Evolutionary conservation across 116 monocot species (phyloP), one percentile per base, ranked within the genome.

Genomic region (Dioscorea cayenensis): DNA sequence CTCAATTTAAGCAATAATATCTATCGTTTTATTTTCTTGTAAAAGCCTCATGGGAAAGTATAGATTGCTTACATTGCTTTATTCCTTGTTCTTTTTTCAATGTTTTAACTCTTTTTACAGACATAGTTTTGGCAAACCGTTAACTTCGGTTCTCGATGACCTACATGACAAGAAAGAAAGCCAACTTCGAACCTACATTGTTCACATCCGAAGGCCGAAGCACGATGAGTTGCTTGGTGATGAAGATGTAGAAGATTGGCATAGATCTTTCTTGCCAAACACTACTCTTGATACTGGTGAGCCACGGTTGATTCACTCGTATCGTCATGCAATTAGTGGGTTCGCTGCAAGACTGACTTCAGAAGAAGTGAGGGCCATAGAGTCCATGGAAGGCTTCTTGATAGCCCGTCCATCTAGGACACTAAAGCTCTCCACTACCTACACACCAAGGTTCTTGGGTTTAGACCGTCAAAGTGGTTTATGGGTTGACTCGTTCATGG

Each of bases 291-390:
- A 17, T 8, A 18, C 5, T 16, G 55, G 55, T n/a, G 43, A 60
- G 62, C 62, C 71, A 50, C 68, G 79, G 51, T 5, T 79, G 51
- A 18, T 79, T 38, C 37, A 69, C 73, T 68, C 69, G 35, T 79
- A 79, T 73, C 22, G 68, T 48, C 17, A 73, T 13, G 73, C 38
- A n/a, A 52, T 81, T 23, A 66, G 71, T 16, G 81, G 76, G 8
- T 81, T 77, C 28, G 75, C 71, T 29, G 81, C 77, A 22, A 73
- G 69, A 20, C 55, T 77, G 51, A 77, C 63, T 0, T 16, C 13
- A 1, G 77, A 72, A 7, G 76, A 81, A 64, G 52, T 79, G 12
- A 28, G 4, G 5, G 37, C 63, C 17, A 69, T 79, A 73, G 43
- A 37, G 35, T 60, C 36, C 11, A 14, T 14, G 0, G 36, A 36